Conservation (phyloP, 805 yeast genomes). For the Candida argentea region DNA sequence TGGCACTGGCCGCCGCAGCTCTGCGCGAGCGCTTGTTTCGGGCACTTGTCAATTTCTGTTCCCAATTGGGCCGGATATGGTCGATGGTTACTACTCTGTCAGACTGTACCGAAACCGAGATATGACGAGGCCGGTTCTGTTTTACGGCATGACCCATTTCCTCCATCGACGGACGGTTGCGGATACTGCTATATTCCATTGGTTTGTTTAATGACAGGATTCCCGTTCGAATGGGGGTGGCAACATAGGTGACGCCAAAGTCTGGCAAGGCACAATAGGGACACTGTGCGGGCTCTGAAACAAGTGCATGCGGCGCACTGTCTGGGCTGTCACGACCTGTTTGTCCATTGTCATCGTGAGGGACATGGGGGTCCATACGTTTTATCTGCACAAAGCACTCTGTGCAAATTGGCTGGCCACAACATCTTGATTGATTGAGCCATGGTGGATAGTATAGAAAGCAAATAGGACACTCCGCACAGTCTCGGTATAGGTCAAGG, state of each 20-base stretch:
- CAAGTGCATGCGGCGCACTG: slow-evolving; percentile 46
- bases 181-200: slow-evolving; percentile 3
- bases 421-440: slow-evolving; percentile 75
- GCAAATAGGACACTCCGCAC: slow-evolving; percentile 90
- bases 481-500: slow-evolving; percentile 51
- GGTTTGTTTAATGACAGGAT: slow-evolving; percentile 36
- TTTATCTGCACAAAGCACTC: slow-evolving; percentile 96
- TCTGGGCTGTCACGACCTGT: slow-evolving; percentile 2
- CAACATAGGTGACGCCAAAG: slow-evolving; percentile 79
- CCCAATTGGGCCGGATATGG: slow-evolving; percentile 89
- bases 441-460: slow-evolving; percentile 75
- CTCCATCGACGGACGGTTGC: slow-evolving; percentile 1
- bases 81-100: slow-evolving; percentile 73
- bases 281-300: slow-evolving; percentile 82
- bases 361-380: slow-evolving; percentile 86
- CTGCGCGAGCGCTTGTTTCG: slow-evolving; percentile 70
- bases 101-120: slow-evolving; percentile 55
- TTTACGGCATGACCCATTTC: slow-evolving; percentile 3
- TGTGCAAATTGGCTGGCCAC: slow-evolving; percentile 87
- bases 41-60: slow-evolving; percentile 58
- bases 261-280: slow-evolving; percentile 88
- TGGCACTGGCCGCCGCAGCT: slow-evolving; percentile 89
- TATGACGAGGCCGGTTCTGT: slow-evolving; percentile 19
- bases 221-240: slow-evolving; percentile 43
- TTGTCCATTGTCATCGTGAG: slow-evolving; percentile 49